Evolutionary conservation across 129 eudicot species (phyloP), one percentile per base, ranked within the genome.

Genomic region (Chrysanthemum lavandulifolium): DNA sequence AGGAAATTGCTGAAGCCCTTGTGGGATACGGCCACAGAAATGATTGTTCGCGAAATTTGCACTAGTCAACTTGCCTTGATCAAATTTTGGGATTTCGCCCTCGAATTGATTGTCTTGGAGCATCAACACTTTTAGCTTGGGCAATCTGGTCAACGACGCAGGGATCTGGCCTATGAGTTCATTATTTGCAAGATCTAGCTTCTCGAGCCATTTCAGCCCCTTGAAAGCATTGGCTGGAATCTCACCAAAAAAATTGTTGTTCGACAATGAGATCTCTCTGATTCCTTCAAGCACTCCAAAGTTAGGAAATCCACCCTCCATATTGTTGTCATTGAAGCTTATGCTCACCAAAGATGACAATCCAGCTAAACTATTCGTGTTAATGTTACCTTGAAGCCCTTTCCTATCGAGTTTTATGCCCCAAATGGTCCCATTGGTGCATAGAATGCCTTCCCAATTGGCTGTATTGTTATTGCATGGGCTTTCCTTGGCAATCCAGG

Each of bases 381-480:
- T 82, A 2, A 90, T 82, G 55, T 40, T 16, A 31, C 97, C 99
- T 76, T 67, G 48, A 23, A 94, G 68, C 3, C 85, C 87, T 84
- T 82, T 79, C 9, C 83, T 72, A 49, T 94, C 89, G 10, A 94
- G 93, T 61, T 86, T 76, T 63, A 94, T 63, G 7, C 91, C 99
- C 84, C 82, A 81, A 18, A 94, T 83, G 0, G 15, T 33, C 7
- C 79, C 85, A 13, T 78, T 61, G 3, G 61, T 31, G 77, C 99
- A 94, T 6, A 83, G 18, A 54, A 94, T 18, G 7, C 91, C 93
- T n/a, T 16, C 78, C 99, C 99, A 94, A 68, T 76, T 83, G 21
- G 77, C 73, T 10, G 13, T 49, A 11, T 74, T 61, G 8, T 81
- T 83, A 2, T 56, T 19, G 72, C 99, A 94, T 10, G 97, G 96